Conservation (phyloP, 2,329 filamentous ascomycete species). For the Aspergillus brasiliensis region DNA sequence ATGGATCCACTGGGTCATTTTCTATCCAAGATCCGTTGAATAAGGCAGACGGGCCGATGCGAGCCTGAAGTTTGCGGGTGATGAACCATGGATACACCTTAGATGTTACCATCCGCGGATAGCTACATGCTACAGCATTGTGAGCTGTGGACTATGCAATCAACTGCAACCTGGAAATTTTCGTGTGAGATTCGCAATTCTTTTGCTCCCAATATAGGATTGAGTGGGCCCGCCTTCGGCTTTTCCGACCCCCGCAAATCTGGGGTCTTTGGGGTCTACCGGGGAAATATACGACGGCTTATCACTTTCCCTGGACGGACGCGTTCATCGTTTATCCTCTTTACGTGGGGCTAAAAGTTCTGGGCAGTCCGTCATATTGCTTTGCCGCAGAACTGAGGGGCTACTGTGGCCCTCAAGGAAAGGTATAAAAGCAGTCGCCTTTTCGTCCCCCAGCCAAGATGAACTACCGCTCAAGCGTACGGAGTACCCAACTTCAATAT, state of each 20-base stretch:
- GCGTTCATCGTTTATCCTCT: not conserved
- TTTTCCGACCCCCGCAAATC: not conserved
- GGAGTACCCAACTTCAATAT: not conserved
- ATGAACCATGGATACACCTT: not conserved
- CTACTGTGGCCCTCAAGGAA: not conserved
- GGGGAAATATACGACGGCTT: not conserved
- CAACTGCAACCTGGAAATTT: not conserved
- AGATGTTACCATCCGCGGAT: not conserved
- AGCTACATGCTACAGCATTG: not conserved
- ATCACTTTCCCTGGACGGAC: not conserved
- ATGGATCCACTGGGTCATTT: too few species aligned
- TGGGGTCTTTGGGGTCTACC: not conserved
- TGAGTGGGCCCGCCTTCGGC: not conserved
- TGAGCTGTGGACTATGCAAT: not conserved
- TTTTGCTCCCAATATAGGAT: too few species aligned
- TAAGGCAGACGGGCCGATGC: not conserved
- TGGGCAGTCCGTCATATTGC: not conserved
- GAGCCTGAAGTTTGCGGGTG: not conserved
- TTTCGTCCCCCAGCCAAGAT: not conserved
- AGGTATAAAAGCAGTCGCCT: not conserved
- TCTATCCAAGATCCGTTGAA: not conserved
- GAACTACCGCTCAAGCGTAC: not conserved
- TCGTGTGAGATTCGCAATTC: accelerated
- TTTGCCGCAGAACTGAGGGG: not conserved
- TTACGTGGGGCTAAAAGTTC: not conserved